Evolutionary conservation across 495 filamentous ascomycete species (phyloP).

Genomic region (Daldinia childiae): DNA sequence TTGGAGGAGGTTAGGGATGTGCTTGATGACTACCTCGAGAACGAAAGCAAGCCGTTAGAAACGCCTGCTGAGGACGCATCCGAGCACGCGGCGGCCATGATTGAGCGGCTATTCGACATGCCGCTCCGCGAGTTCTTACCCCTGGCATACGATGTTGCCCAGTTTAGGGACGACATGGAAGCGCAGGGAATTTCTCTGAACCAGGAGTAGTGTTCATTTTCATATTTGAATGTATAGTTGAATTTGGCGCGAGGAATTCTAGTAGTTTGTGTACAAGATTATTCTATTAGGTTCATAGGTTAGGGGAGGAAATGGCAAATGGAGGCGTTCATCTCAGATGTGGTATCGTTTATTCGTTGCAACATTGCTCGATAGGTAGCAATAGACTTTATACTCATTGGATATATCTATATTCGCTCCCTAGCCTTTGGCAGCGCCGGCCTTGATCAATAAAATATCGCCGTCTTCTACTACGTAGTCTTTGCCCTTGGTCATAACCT

Average conservation of each 20-base stretch:
- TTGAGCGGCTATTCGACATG: conserved; percentile 6
- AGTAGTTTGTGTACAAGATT: background rate
- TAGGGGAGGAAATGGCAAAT: background rate
- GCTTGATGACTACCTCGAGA: background rate
- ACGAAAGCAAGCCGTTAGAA: background rate
- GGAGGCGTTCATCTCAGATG: conserved; percentile 5
- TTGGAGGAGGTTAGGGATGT: background rate
- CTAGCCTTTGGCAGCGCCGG: conserved; percentile 87
- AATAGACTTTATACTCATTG: conserved; percentile 23
- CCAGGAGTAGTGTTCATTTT: background rate
- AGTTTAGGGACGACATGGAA: background rate
- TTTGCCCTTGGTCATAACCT: conserved; percentile 98
- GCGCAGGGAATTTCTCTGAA: background rate
- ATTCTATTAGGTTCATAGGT: background rate
- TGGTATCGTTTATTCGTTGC: conserved; percentile 21
- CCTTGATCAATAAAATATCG: conserved; percentile 89
- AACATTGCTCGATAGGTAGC: background rate
- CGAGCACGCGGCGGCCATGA: background rate
- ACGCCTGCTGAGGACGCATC: background rate
- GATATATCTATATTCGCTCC: conserved; percentile 32
- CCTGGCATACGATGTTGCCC: background rate
- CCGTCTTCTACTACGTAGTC: conserved; percentile 88
- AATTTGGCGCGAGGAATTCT: background rate
- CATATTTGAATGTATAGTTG: background rate
- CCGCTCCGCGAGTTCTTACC: conserved; percentile 1